Evolutionary conservation across 345 rosid genomes (phyloP), one percentile per base, ranked within the genome.

Genomic region (Ailanthus altissimus): DNA sequence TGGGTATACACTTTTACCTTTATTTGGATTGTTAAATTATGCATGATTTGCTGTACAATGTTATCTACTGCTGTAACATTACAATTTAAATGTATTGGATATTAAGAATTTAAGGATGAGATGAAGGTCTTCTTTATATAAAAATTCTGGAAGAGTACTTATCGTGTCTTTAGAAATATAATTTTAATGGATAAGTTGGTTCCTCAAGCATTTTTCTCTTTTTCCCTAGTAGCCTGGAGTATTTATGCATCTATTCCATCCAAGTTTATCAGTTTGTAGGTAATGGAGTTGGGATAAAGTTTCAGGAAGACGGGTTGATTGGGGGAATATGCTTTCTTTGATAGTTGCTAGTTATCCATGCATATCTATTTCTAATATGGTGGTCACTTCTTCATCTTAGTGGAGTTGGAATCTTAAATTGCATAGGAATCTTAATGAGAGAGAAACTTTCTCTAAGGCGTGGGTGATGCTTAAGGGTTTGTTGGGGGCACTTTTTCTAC

Each of bases 21-120:
- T 71, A 13, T 49, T 28, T 61, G 68, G 68, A 47, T 20, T 61
- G 45, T 57, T 58, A 21, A 74, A 61, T 46, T 47, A 23, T 74
- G 56, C n/a, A 4, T 26, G 14, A 74, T 45, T 32, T 45, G 3
- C 28, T 46, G 12, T n/a, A 58, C 23, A 32, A 12, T 38, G 38
- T 16, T 40, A 2, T 1, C 56, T n/a, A 71, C 32, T n/a, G 62
- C 59, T 12, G 13, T 50, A 8, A 21, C 45, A 5, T 36, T 71
- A 18, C 60, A 18, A 38, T 40, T 71, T 1, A 20, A 54, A 32
- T 71, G 21, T 54, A 38, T 32, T n/a, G 14, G 40, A 70, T 13
- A n/a, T 54, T 71, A 9, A n/a, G 16, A 38, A 71, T 42, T 71
- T 38, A 71, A 71, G 49, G 18, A 71, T 38, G n/a, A 63, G 23